These are phyloP conservation scores for Tuber umbilicatum DNA, from an alignment of 495 filamentous ascomycete species.

Conservation along the genomic window DNA sequence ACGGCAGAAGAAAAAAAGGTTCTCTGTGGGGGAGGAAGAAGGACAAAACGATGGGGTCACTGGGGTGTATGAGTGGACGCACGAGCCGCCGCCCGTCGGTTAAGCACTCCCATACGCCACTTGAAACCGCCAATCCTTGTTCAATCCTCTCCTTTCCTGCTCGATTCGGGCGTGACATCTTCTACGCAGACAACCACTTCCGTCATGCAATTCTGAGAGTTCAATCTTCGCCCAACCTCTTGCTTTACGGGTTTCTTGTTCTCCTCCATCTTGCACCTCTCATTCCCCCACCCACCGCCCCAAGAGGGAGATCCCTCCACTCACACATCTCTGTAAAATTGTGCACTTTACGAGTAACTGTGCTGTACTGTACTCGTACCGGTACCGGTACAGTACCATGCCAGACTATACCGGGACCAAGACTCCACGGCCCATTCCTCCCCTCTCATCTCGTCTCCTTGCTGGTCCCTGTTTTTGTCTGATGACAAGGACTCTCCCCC, in stretches of 20 bases:
- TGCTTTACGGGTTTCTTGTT: not conserved
- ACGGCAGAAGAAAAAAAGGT: not conserved
- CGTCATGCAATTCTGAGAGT: not conserved
- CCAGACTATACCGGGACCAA: not conserved
- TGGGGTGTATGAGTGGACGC: not conserved
- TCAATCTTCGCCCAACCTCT: constrained; percentile 4
- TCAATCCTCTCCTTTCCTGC: not conserved
- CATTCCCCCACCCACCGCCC: not conserved
- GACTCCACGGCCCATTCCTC: not conserved
- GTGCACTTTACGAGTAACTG: not conserved
- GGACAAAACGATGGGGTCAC: too few relatives aligned
- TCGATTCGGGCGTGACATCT: not conserved
- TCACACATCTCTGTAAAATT: not conserved
- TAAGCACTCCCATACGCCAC: constrained; percentile 1
- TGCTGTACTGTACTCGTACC: too few relatives aligned
- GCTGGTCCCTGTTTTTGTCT: not conserved
- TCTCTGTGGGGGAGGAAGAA: not conserved
- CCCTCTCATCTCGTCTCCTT: not conserved
- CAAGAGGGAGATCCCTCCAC: not conserved
- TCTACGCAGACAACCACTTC: not conserved
- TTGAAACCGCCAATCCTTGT: constrained; percentile 1
- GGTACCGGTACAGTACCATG: not conserved
- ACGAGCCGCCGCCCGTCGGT: constrained; percentile 1
- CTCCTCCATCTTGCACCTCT: not conserved
- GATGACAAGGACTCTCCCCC: not conserved